Evolutionary conservation across 805 yeast species (phyloP), one percentile per base, ranked within the genome.

Genomic region (Candida verbasci): DNA sequence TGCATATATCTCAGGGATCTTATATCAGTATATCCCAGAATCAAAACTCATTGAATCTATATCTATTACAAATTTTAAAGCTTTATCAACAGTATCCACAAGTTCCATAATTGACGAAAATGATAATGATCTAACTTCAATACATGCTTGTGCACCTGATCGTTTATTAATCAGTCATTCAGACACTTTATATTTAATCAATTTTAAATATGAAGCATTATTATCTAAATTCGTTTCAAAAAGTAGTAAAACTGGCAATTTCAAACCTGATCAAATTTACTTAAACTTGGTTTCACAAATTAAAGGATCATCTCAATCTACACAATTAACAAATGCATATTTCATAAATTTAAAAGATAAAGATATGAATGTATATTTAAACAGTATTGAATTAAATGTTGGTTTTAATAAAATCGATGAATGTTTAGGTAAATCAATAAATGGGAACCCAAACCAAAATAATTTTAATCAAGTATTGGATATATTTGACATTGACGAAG

Each of bases 341-440:
- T 64, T 60, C 39, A 55, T 71, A 32, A 55, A 67, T 36, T 59
- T 58, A 36, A 68, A 68, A 38, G 50, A 54, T 9, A 68, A 64
- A 41, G 70, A 71, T 40, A 70, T 71, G 35, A 60, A 60, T 31
- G 62, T 69, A 24, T 58, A 64, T 28, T 53, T 76, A 37, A 66
- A 70, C 42, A 56, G 72, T 37, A 55, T 72, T 37, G 65, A 69
- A 34, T 56, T 81, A 25, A 76, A 80, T 41, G 76, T 79, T 24
- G 94, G 93, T 4, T 60, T 74, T 24, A 85, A 86, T 48, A 75
- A 74, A 34, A 65, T 86, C 40, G 73, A 76, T 41, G 88, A 84
- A 47, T 76, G 85, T 9, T 53, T 86, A 20, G 89, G 89, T 18
- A 82, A 78, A 49, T 74, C 81, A 25, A 62, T 78, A 29, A 27